A percentile compares a stretch with the other conserved stretches of the same genome.
Conservation (phyloP, 805 yeast genomes). For the Metschnikowia anglica region DNA sequence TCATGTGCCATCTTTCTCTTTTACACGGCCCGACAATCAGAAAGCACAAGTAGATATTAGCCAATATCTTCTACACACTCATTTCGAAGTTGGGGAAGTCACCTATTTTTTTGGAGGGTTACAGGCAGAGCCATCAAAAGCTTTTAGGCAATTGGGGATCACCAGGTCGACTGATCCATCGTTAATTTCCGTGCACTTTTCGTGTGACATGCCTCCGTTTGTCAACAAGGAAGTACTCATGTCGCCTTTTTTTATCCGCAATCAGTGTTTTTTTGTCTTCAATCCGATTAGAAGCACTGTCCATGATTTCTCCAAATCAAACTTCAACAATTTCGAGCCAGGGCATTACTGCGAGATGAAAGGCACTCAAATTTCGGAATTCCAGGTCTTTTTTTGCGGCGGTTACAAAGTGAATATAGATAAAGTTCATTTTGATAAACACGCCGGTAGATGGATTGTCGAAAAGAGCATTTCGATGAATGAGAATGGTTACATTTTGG, state of each 20-base stretch:
- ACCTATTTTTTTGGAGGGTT: conserved; percentile 43
- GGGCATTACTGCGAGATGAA: conserved; percentile 51
- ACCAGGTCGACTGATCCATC: conserved; percentile 31
- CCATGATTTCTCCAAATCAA: conserved; percentile 27
- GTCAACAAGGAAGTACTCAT: conserved; percentile 35
- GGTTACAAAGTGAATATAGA: conserved; percentile 50
- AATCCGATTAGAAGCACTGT: conserved; percentile 35
- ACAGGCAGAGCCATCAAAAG: conserved; percentile 16
- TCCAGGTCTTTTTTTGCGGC: conserved; percentile 65
- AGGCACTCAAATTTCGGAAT: conserved; percentile 50
- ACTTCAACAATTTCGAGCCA: conserved; percentile 43
- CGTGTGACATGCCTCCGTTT: conserved; percentile 40
- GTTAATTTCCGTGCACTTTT: conserved; percentile 37
- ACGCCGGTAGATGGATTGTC: conserved; percentile 35
- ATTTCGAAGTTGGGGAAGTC: conserved; percentile 30
- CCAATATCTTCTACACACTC: conserved; percentile 30
- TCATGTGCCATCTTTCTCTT: conserved; percentile 17
- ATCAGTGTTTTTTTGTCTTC: conserved; percentile 27
- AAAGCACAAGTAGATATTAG: conserved; percentile 2
- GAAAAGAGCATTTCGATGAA: conserved; percentile 49
- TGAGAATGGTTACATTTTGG: conserved; percentile 58
- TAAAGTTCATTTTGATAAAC: conserved; percentile 24
- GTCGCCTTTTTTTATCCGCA: conserved; percentile 46
- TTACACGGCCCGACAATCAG: conserved; percentile 8
- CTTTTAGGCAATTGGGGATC: conserved; percentile 30